phyloP scores from a whole-genome alignment of 2,329 filamentous ascomycete genomes.

The Cordyceps fumosorosea region DNA sequence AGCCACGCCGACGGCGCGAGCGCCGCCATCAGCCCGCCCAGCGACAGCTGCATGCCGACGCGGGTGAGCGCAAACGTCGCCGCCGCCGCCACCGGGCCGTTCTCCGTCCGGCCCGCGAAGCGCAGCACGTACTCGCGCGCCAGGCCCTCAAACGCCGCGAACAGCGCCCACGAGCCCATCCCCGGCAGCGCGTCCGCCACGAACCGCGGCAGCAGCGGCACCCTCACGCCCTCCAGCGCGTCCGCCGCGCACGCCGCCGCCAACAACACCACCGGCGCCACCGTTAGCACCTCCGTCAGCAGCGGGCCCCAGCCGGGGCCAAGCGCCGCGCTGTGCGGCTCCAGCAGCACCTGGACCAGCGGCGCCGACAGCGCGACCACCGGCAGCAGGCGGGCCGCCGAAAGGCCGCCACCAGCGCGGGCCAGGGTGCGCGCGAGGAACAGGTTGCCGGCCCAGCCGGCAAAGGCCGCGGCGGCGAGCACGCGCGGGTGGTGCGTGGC shows the following conservation, averaged over 20 bases:
- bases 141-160: slow-evolving; percentile 42
- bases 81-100: background rate
- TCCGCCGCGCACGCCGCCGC: slow-evolving; percentile 57
- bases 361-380: slow-evolving; percentile 72
- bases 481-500: slow-evolving; percentile 63
- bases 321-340: slow-evolving; percentile 56
- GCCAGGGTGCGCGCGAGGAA: slow-evolving; percentile 35
- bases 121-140: slow-evolving; percentile 6
- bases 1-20: slow-evolving; percentile 64
- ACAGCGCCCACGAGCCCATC: slow-evolving; percentile 59
- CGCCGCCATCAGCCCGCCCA: slow-evolving; percentile 58
- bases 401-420: slow-evolving; percentile 27
- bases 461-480: slow-evolving; percentile 58
- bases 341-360: slow-evolving; percentile 64
- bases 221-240: slow-evolving; percentile 54
- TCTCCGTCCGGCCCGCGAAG: background rate
- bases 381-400: slow-evolving; percentile 53
- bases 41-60: slow-evolving; percentile 62
- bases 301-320: slow-evolving; percentile 68
- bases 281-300: slow-evolving; percentile 65
- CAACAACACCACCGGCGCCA: slow-evolving; percentile 62
- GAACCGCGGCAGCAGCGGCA: slow-evolving; percentile 48
- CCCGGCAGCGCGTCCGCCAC: slow-evolving; percentile 59
- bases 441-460: slow-evolving; percentile 65
- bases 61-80: slow-evolving; percentile 59